Conservation (phyloP, 768 basidiomycete species). For the Pholiota microspora region DNA sequence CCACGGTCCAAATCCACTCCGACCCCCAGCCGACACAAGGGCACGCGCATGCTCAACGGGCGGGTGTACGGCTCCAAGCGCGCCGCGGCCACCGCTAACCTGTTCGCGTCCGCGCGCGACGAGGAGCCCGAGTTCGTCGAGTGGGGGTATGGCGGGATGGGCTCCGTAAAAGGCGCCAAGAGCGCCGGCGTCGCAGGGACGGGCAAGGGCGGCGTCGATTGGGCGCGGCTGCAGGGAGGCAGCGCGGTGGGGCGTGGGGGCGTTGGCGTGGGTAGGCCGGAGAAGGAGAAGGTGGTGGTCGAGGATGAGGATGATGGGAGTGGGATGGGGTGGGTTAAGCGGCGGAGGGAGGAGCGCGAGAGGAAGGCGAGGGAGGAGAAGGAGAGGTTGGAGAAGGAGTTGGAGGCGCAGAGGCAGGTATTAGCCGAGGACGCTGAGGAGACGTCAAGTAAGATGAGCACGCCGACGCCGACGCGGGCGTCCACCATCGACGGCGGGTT, state of each 20-base stretch:
- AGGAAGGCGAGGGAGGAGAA: constrained; percentile 28
- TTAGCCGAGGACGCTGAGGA: too few species aligned
- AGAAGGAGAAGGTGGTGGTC: too few species aligned
- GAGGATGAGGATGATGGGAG: constrained; percentile 80
- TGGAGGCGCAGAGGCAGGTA: constrained; percentile 1
- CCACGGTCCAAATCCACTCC: constrained; percentile 13
- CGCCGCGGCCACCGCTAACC: constrained; percentile 43
- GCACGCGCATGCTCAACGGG: constrained; percentile 78
- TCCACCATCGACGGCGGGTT: constrained; percentile 13
- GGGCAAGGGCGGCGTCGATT: constrained; percentile 26
- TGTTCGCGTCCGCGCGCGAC: constrained; percentile 60
- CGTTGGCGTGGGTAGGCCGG: too few species aligned
- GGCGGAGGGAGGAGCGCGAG: constrained; percentile 42
- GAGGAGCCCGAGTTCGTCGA: constrained; percentile 86
- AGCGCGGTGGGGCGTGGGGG: too few species aligned
- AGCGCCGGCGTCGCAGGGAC: constrained; percentile 31
- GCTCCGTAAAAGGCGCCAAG: constrained; percentile 46
- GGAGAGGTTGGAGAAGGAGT: constrained; percentile 9
- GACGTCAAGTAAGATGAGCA: constrained; percentile 18
- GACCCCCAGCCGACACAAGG: constrained; percentile 28
- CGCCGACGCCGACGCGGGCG: constrained; percentile 17
- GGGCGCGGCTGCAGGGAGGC: constrained; percentile 23
- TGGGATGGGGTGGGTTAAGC: constrained; percentile 81
- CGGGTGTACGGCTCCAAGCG: constrained; percentile 69
- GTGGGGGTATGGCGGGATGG: constrained; percentile 91